Evolutionary conservation across 495 filamentous ascomycete species (phyloP), one percentile per base, ranked within the genome.

Genomic region (Penicillium simplicissimum): DNA sequence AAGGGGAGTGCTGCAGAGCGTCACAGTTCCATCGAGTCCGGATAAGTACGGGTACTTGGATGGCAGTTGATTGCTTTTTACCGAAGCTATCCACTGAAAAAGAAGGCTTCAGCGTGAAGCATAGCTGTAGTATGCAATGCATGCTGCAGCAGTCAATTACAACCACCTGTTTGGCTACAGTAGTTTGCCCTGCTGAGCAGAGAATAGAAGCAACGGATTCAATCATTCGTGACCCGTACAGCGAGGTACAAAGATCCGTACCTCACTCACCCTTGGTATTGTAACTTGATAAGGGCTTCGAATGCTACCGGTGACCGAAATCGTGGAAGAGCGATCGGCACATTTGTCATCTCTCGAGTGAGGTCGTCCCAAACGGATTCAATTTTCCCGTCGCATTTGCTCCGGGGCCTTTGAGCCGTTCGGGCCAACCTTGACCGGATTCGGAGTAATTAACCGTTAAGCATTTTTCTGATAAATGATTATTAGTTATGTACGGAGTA

Each of bases 341-440:
- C 55, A 72, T 77, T 79, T 77, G 74, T 76, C 76, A 78, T 75
- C 67, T 58, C 52, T 65, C 63, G 8, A 13, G 38, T n/a, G n/a
- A n/a, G n/a, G n/a, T n/a, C 23, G 60, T 67, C 71, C 68, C 69
- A 72, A 68, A 72, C 76, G 76, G 76, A 75, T 76, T 76, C 68
- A 74, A 72, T 79, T 77, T 79, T 76, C 73, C 76, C 73, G 48
- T 45, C 47, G 51, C 10, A 15, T 34, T 55, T 38, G 23, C 21
- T 23, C 37, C 34, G n/a, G n/a, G n/a, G n/a, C 17, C 21, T 10
- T 21, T 9, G 15, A 38, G 28, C 51, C 60, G 36, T 64, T 59
- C 65, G 68, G 68, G 54, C 59, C 65, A 63, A 55, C 35, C 31
- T 40, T 47, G 25, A 61, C 70, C 72, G 67, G 61, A 70, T 69